These are phyloP conservation scores for Scalesia atractyloides DNA, from an alignment of 129 eudicot genomes.

Conservation along the genomic window DNA sequence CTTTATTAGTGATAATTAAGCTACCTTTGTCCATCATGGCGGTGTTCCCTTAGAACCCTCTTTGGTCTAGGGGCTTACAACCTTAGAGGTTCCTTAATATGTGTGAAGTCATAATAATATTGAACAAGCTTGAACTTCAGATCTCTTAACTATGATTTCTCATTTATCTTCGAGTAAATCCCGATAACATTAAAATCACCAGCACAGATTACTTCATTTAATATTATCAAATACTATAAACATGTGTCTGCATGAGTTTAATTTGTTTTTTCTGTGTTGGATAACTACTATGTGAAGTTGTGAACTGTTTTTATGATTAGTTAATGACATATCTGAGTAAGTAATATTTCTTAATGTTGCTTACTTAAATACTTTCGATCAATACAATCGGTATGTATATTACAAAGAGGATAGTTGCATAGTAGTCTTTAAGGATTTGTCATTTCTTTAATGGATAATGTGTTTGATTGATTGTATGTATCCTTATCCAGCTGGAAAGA, in stretches of 20 bases:
- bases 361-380: neutral
- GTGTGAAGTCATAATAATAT: no score
- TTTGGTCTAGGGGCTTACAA: no score
- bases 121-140: no score
- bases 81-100: no score
- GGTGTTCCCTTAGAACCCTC: no score
- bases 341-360: neutral
- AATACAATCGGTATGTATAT: neutral
- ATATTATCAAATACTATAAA: neutral
- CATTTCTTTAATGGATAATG: constrained; percentile 1
- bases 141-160: no score
- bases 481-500: neutral
- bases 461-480: constrained; percentile 8
- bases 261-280: neutral
- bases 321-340: neutral
- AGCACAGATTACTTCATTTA: neutral
- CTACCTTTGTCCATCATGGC: no score
- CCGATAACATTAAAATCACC: no score
- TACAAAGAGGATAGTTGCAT: neutral
- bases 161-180: no score
- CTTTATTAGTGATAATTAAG: no score
- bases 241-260: neutral
- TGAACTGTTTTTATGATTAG: neutral
- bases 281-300: neutral
- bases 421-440: neutral